Conservation (phyloP, 306 rosid genomes). For the Fragaria vesca region DNA sequence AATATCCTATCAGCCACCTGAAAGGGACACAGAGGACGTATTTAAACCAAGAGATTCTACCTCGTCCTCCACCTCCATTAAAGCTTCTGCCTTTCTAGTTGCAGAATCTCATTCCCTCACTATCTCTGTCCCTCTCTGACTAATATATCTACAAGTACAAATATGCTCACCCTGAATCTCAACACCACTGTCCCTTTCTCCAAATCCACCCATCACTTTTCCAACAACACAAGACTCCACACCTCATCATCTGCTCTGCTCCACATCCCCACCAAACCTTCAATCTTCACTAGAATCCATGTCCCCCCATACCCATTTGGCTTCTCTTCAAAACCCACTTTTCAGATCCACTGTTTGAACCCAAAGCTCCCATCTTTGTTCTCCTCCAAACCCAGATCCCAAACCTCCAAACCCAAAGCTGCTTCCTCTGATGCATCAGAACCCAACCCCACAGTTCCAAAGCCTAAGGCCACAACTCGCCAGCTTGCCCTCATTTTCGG, state of each 20-base stretch:
- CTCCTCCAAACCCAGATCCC: slow-evolving; percentile 40
- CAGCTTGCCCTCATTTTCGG: slow-evolving; percentile 80
- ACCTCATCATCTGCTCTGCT: slow-evolving; percentile 10
- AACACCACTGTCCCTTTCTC: slow-evolving; percentile 43
- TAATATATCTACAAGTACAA: neutral
- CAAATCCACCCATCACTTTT: slow-evolving; percentile 34
- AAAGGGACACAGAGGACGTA: neutral
- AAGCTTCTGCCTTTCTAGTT: neutral
- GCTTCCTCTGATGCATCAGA: slow-evolving; percentile 28
- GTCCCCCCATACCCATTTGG: slow-evolving; percentile 15
- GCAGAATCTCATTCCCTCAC: slow-evolving; percentile 12
- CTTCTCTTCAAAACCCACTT: slow-evolving; percentile 34
- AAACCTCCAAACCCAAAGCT: slow-evolving; percentile 43
- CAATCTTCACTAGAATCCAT: slow-evolving; percentile 11
- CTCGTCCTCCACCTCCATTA: slow-evolving; percentile 5
- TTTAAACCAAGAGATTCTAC: neutral
- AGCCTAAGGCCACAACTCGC: slow-evolving; percentile 38
- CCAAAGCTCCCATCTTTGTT: slow-evolving; percentile 36
- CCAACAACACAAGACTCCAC: slow-evolving; percentile 14
- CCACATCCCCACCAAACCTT: slow-evolving; percentile 22
- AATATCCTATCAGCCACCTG: neutral
- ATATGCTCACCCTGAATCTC: slow-evolving; percentile 55
- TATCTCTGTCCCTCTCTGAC: neutral
- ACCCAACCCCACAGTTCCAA: slow-evolving; percentile 28
- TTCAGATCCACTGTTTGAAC: slow-evolving; percentile 37